Percentiles rank a stretch among this genome's conserved stretches.
Evolutionary conservation across 2,329 filamentous ascomycete genomes (phyloP).

Genomic region (Zelopaecilomyces penicillatus): DNA sequence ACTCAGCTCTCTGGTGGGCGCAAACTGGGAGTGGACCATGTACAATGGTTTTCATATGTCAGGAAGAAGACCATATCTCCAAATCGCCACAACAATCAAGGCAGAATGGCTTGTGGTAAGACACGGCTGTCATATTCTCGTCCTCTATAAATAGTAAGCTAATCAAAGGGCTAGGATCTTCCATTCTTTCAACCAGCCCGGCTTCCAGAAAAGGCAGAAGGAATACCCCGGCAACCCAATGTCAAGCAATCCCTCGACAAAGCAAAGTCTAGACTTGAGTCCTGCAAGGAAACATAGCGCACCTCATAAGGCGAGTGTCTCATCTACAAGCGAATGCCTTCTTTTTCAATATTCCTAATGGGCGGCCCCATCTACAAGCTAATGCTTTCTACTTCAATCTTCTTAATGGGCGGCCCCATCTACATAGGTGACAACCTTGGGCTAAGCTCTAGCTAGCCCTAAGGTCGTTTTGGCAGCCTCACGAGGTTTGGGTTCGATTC

Average conservation of each 20-base stretch:
- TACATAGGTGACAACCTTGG: too few relatives aligned
- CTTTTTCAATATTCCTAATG: background rate
- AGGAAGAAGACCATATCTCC: conserved; percentile 1
- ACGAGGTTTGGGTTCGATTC: conserved; percentile 1
- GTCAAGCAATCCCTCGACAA: conserved; percentile 4
- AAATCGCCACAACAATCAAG: conserved; percentile 5
- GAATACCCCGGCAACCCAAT: conserved; percentile 1
- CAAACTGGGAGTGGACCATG: conserved; percentile 2
- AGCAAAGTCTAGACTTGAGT: conserved; percentile 2
- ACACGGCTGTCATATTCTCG: too few relatives aligned
- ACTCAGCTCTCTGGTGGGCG: background rate
- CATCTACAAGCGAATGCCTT: too few relatives aligned
- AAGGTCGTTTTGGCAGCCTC: conserved; percentile 1
- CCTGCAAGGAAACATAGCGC: background rate
- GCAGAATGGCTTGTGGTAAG: conserved; percentile 6
- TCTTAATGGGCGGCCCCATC: too few relatives aligned
- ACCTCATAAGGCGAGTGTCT: too few relatives aligned
- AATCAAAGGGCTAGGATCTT: too few relatives aligned
- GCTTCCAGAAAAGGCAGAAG: background rate
- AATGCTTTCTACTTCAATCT: background rate
- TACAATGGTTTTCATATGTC: background rate
- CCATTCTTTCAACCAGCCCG: background rate
- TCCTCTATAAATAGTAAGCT: too few relatives aligned
- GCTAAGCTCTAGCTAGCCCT: background rate
- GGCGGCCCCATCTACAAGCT: background rate